These are phyloP conservation scores for Chlamydomonas schloesseri DNA, from an alignment of 139 green algal species.

Conservation along the genomic window DNA sequence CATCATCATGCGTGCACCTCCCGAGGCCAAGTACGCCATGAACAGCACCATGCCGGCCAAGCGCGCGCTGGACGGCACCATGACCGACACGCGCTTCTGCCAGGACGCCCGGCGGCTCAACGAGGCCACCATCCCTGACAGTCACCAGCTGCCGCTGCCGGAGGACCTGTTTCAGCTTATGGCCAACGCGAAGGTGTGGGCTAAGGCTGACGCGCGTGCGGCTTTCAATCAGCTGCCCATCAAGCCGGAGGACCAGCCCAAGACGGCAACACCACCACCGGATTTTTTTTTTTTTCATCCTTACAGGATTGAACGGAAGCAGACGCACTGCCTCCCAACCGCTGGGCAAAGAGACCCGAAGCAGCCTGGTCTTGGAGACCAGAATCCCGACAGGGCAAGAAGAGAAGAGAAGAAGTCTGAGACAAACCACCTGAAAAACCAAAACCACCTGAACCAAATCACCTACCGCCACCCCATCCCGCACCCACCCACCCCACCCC, in stretches of 20 bases:
- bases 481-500: no score
- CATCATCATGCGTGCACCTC: neutral
- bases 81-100: constrained; percentile 29
- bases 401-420: no score
- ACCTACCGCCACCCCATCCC: no score
- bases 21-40: neutral
- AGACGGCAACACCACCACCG: no score
- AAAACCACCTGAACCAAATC: no score
- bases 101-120: constrained; percentile 45
- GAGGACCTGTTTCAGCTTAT: constrained; percentile 4
- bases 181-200: constrained; percentile 4
- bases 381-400: no score
- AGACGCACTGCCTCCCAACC: no score
- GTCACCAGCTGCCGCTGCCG: neutral
- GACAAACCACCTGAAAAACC: no score
- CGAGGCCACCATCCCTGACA: constrained; percentile 30
- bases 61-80: neutral
- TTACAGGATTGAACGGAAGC: no score
- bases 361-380: no score
- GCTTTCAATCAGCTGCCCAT: constrained; percentile 53
- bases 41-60: neutral
- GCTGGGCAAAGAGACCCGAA: no score
- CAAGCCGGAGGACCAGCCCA: neutral
- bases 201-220: constrained; percentile 42
- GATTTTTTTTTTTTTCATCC: no score